Evolutionary conservation across 1,284 basidiomycete genomes (phyloP), one percentile per base, ranked within the genome.

Genomic region (Testicularia cyperi): DNA sequence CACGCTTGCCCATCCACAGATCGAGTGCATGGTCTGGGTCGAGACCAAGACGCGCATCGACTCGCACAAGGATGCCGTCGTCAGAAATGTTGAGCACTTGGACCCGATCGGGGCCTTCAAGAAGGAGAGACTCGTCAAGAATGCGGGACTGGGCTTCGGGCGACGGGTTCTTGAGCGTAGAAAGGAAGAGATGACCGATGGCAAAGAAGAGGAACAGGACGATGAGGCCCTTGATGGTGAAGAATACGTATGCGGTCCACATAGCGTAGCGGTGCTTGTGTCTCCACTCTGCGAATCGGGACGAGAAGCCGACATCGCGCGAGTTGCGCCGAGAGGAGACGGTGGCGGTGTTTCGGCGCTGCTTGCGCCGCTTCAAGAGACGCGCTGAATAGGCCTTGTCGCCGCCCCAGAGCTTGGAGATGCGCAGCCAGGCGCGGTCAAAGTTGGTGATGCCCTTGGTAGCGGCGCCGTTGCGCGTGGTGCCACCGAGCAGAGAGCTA

Each of bases 41-140:
- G 19, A 72, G 44, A 24, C 68, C 68, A 18, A 72, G 48, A n/a
- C 70, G 47, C 14, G 65, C 70, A 30, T 70, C 56, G n/a, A 72
- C 42, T 18, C 48, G 49, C 9, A 72, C 63, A 5, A 57, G 49
- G 26, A 70, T 54, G 30, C 70, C 70, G 4, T 68, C 55, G 15
- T 65, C 57, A 6, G 54, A 55, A 28, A 72, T 58, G 38, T 68
- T 68, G 44, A 72, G 61, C 19, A 72, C 39, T 27, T 53, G 54
- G 23, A 72, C 24, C 12, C 51, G 46, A 29, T 72, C 70, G 3
- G 70, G 70, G 7, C 70, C 70, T 33, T 70, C 53, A 41, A 72
- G 49, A 15, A 58, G 19, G 21, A 72, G 52, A 3, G 68, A 58
- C 18, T 57, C 49, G 38, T 65, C 62, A 18, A 72, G 58, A 36